These are phyloP conservation scores for Pyrenopolyporus hunteri DNA, from an alignment of 495 filamentous ascomycete genomes.

Conservation along the genomic window DNA sequence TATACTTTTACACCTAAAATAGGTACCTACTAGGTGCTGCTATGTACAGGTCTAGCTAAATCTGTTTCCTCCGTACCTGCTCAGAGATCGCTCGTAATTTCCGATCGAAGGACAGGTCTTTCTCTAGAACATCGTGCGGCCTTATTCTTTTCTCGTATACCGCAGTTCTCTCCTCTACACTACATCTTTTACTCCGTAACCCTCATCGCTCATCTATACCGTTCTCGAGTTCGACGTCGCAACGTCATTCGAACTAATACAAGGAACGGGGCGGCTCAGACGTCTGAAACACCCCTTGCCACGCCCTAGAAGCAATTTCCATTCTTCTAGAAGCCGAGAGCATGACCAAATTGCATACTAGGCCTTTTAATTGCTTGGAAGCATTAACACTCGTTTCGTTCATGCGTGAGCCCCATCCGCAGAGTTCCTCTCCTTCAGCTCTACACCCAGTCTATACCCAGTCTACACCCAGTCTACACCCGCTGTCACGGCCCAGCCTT, in stretches of 20 bases:
- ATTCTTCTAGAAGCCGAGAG: conserved; percentile 55
- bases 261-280: conserved; percentile 33
- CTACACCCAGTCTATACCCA: too few species aligned
- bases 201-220: conserved; percentile 15
- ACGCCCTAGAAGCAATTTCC: conserved; percentile 49
- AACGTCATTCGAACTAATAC: conserved; percentile 18
- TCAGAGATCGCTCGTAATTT: conserved; percentile 38
- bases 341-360: conserved; percentile 56
- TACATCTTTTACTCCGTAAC: not conserved
- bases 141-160: conserved; percentile 12
- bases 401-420: conserved; percentile 50
- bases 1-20: too few species aligned
- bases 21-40: too few species aligned
- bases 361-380: conserved; percentile 57
- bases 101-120: conserved; percentile 33
- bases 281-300: conserved; percentile 40
- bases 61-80: conserved; percentile 18
- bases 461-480: too few species aligned
- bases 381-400: conserved; percentile 54
- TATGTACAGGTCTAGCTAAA: conserved; percentile 12
- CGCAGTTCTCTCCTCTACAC: not conserved
- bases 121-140: conserved; percentile 11
- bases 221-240: conserved; percentile 11
- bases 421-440: conserved; percentile 35
- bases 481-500: conserved; percentile 39